These are phyloP conservation scores for Leccinum fallax DNA, from an alignment of 1,284 basidiomycete species.

Conservation along the genomic window DNA sequence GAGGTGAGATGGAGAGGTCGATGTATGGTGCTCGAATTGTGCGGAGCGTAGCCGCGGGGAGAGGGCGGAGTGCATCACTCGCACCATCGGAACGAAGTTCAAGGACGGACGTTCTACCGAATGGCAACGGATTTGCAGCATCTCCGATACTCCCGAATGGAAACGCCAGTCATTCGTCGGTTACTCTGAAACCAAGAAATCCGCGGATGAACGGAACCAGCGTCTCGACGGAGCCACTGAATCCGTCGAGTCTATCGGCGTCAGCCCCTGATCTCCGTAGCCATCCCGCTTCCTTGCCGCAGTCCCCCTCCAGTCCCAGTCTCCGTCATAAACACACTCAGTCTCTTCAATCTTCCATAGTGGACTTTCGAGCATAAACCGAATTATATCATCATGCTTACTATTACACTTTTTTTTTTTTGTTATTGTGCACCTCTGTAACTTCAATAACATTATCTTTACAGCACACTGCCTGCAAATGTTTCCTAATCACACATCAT, in stretches of 20 bases:
- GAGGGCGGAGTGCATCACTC: slow-evolving; percentile 40
- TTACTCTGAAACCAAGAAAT: slow-evolving; percentile 24
- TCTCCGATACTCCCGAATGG: slow-evolving; percentile 30
- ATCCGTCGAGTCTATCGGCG: slow-evolving; percentile 21
- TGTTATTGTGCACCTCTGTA: slow-evolving; percentile 28
- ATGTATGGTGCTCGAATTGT: slow-evolving; percentile 52
- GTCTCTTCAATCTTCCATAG: slow-evolving; percentile 15
- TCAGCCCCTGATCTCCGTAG: slow-evolving; percentile 32
- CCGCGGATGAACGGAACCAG: slow-evolving; percentile 13
- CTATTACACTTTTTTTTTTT: slow-evolving; percentile 11
- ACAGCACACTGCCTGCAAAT: neutral
- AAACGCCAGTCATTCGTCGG: slow-evolving; percentile 20
- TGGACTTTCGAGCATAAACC: slow-evolving; percentile 22
- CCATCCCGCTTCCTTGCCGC: slow-evolving; percentile 9
- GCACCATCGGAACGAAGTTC: slow-evolving; percentile 29
- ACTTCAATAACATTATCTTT: slow-evolving; percentile 18
- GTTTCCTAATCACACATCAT: neutral
- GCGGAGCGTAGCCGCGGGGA: slow-evolving; percentile 55
- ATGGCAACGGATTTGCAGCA: slow-evolving; percentile 11
- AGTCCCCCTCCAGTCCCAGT: slow-evolving; percentile 12
- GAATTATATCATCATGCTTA: slow-evolving; percentile 19
- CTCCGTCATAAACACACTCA: slow-evolving; percentile 11
- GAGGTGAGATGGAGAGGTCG: slow-evolving; percentile 24
- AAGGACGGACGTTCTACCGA: slow-evolving; percentile 13
- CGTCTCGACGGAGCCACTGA: slow-evolving; percentile 6